Base-by-base conservation (phyloP, 805 yeast species). In the Kodamaea nitidulidarum region DNA sequence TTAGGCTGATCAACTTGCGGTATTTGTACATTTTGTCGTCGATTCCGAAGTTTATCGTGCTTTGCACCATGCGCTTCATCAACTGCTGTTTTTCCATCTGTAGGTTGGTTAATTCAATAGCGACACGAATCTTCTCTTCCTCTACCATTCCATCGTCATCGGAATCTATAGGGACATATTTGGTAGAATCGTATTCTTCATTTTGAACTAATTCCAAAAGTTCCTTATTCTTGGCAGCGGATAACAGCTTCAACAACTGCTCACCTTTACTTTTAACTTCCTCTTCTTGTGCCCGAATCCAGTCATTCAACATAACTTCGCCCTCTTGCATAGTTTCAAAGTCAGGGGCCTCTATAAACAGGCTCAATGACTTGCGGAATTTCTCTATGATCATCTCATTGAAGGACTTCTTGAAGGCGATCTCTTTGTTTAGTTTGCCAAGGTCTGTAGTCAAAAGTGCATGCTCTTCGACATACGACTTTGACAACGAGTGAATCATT, bases 1-100 rank as follows among this genome's bases (percentile, higher is more conserved):
- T 76, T 34, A 80, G 65, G 16, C 91, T 76, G 31, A 93, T 81
- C 44, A 91, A 69, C 52, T 80, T 79, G 46, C 95, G 73, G 65
- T 91, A 84, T 56, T 87, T 88, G 51, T 76, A 77, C 62, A 83
- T 80, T 48, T 74, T 78, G 16, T 68, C 63, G 40, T 74, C 78
- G 45, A 73, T 65, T 44, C 61, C 78, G 58, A 41, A 74, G 57
- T 47, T 46, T 37, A 58, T 64, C 28, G 73, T 58, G 24, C 66
- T 49, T 10, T 72, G 67, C 7, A 81, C 73, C 11, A 86, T 73
- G 37, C 71, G 68, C 39, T 70, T 65, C 15, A 75, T 49, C 32
- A 68, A 50, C 10, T 55, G 44, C 38, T 58, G 59, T 46, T 88
- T 64, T 31, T 70, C 60, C 12, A 76, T 49, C 55, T 84, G 91